Evolutionary conservation across 2,329 filamentous ascomycete species (phyloP).

Genomic region (Nothopassalora personata): DNA sequence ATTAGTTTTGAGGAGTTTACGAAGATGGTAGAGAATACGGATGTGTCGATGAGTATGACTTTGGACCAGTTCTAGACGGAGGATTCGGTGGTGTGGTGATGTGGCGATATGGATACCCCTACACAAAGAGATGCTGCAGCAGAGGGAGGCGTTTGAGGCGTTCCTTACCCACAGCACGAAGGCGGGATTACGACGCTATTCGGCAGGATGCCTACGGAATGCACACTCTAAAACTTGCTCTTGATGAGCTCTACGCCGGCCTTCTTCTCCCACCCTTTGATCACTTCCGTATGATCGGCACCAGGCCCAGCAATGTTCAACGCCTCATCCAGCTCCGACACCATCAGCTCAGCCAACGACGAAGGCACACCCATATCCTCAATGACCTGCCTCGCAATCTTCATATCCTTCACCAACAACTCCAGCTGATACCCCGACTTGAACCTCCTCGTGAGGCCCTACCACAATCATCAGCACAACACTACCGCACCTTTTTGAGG

Average conservation of each 20-base stretch:
- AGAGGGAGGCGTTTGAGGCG: neutral
- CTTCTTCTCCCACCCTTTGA: constrained; percentile 31
- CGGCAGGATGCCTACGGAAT: neutral
- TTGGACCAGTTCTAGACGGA: constrained; percentile 36
- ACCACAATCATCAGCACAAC: neutral
- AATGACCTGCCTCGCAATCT: constrained; percentile 31
- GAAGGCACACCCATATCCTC: constrained; percentile 26
- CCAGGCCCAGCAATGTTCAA: constrained; percentile 24
- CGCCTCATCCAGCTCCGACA: constrained; percentile 26
- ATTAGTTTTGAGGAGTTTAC: constrained; percentile 99
- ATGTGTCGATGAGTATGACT: constrained; percentile 64
- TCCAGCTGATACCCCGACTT: constrained; percentile 30
- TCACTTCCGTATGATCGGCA: constrained; percentile 30
- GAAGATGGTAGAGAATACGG: constrained; percentile 96
- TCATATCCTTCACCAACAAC: constrained; percentile 32
- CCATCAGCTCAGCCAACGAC: constrained; percentile 24
- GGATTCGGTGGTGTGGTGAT: neutral
- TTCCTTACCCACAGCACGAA: neutral
- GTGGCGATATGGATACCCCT: neutral
- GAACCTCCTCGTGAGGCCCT: constrained; percentile 22
- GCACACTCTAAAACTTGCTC: constrained; percentile 8
- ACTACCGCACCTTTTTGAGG: too few species aligned
- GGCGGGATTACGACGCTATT: neutral
- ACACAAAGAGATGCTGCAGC: neutral
- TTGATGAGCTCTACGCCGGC: constrained; percentile 28